phyloP scores from a whole-genome alignment of 148 eudicot genomes.

The Rhododendron mucronatum region DNA sequence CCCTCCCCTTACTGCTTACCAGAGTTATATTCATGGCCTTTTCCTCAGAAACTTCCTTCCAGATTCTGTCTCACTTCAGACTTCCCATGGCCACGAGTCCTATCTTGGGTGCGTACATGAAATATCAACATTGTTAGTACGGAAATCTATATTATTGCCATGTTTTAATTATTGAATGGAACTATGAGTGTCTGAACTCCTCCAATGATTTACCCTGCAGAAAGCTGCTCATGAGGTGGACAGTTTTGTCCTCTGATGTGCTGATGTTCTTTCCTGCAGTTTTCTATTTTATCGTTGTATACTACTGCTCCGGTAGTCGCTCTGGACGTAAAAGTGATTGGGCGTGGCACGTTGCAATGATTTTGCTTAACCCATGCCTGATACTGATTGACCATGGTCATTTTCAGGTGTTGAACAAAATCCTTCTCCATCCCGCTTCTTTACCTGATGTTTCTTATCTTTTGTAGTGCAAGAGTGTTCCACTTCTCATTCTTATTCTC shows the following conservation, averaged over 20 bases:
- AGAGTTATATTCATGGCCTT: conserved; percentile 82
- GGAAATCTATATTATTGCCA: background rate
- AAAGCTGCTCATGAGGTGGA: conserved; percentile 96
- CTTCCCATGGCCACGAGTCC: conserved; percentile 89
- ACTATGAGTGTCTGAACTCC: background rate
- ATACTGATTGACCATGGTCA: conserved; percentile 92
- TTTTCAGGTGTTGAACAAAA: conserved; percentile 59
- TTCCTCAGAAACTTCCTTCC: conserved; percentile 60
- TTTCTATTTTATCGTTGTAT: conserved; percentile 44
- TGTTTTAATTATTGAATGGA: background rate
- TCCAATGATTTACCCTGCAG: conserved; percentile 39
- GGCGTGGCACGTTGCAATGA: conserved; percentile 71
- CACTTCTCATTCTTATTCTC: conserved; percentile 4
- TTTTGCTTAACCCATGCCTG: conserved; percentile 76
- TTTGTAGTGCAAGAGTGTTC: background rate
- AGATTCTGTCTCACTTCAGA: conserved; percentile 58
- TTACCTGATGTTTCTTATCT: background rate
- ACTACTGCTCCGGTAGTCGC: conserved; percentile 31
- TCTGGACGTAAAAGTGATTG: conserved; percentile 31
- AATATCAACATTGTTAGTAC: background rate
- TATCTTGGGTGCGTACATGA: conserved; percentile 61
- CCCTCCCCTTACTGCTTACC: conserved; percentile 96
- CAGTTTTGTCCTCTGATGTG: conserved; percentile 68
- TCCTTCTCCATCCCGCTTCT: background rate
- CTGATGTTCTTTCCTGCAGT: conserved; percentile 81